phyloP scores from a whole-genome alignment of 1,139 yeast species.

The Casaregolazyma lundiana region DNA sequence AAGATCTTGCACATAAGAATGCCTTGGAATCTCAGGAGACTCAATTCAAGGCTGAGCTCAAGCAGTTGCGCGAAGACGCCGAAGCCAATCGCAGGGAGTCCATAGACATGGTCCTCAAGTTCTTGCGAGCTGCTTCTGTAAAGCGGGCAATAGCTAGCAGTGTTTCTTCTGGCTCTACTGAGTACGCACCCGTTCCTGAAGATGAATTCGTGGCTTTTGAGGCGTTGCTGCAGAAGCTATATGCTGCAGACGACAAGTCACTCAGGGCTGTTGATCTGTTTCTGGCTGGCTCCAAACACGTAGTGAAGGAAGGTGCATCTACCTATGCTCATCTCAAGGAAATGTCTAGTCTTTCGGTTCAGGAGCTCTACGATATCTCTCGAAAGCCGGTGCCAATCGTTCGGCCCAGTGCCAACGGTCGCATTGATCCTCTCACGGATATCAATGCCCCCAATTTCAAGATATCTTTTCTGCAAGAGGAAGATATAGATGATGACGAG shows the following conservation, averaged over 20 bases:
- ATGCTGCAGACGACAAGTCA: constrained; percentile 33
- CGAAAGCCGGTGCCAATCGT: constrained; percentile 12
- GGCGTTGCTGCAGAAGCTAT: constrained; percentile 29
- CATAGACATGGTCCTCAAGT: constrained; percentile 28
- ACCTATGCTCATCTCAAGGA: constrained; percentile 24
- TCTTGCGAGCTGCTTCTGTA: constrained; percentile 34
- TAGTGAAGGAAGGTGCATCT: constrained; percentile 25
- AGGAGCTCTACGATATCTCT: constrained; percentile 19
- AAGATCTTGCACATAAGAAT: constrained; percentile 14
- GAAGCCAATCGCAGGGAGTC: constrained; percentile 17
- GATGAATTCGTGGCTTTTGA: constrained; percentile 32
- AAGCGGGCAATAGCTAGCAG: constrained; percentile 28
- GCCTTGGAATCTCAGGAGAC: constrained; percentile 17
- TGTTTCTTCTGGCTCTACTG: constrained; percentile 10
- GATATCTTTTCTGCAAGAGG: constrained; percentile 25
- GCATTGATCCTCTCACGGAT: constrained; percentile 9
- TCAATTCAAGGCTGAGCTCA: constrained; percentile 9
- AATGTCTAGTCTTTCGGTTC: constrained; percentile 22
- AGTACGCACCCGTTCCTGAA: constrained; percentile 13
- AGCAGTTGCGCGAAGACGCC: constrained; percentile 11
- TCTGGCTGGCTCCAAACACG: constrained; percentile 25
- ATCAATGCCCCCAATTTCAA: constrained; percentile 13
- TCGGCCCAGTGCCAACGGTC: constrained; percentile 10
- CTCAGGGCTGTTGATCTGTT: constrained; percentile 32
- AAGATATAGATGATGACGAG: constrained; percentile 13